A percentile compares a stretch with the other conserved stretches of the same genome.
Conservation (phyloP, 495 filamentous ascomycete species). For the Massariosphaeria phaeospora region DNA sequence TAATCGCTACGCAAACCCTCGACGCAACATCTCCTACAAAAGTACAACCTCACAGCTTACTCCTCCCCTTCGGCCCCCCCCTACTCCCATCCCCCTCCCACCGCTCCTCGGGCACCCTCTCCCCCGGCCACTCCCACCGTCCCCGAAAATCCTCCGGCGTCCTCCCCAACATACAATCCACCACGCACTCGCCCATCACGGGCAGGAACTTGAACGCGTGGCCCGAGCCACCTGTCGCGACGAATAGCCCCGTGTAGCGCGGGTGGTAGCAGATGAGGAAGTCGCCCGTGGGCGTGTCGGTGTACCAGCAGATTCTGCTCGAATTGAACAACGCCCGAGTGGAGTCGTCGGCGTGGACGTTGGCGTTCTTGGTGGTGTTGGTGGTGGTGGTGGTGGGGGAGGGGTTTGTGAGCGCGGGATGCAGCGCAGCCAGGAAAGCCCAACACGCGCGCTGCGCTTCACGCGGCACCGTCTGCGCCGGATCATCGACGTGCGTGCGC, state of each 20-base stretch:
- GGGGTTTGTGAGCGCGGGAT: slow-evolving; percentile 63
- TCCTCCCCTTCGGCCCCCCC: slow-evolving; percentile 50
- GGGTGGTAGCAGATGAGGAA: slow-evolving; percentile 37
- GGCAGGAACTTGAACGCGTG: slow-evolving; percentile 52
- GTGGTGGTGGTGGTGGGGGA: too few relatives aligned
- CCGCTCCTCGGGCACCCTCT: slow-evolving; percentile 39
- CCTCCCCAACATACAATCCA: slow-evolving; percentile 41
- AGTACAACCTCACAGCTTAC: slow-evolving; percentile 15
- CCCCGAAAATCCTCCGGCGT: slow-evolving; percentile 38
- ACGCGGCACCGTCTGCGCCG: slow-evolving; percentile 44
- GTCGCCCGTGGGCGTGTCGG: slow-evolving; percentile 33
- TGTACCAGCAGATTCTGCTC: slow-evolving; percentile 59
- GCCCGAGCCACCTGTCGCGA: slow-evolving; percentile 50
- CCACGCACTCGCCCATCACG: slow-evolving; percentile 46
- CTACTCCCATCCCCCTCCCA: slow-evolving; percentile 64
- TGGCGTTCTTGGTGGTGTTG: too few relatives aligned
- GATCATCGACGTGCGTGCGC: slow-evolving; percentile 44
- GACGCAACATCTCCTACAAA: too few relatives aligned
- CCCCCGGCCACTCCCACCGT: slow-evolving; percentile 43
- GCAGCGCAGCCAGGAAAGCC: slow-evolving; percentile 54
- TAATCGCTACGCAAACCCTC: too few relatives aligned
- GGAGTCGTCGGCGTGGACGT: too few relatives aligned
- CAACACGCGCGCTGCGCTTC: slow-evolving; percentile 62
- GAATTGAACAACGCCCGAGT: slow-evolving; percentile 58
- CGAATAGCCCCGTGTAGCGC: slow-evolving; percentile 39